Base-by-base conservation (phyloP, 345 rosid species). In the Moricandia moricandioides region DNA sequence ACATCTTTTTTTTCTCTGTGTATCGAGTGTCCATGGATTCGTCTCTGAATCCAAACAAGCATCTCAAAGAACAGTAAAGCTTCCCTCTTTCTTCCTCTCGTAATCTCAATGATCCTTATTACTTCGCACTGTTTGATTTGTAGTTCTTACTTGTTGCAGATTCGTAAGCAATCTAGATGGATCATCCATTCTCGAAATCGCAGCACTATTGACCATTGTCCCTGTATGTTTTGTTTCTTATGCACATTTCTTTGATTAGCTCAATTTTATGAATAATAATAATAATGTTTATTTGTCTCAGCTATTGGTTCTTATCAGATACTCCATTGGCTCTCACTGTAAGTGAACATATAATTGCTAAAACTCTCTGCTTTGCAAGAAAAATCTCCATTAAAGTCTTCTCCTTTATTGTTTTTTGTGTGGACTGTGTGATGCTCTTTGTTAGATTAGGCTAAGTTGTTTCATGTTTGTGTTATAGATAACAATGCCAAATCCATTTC, bases 161-260 rank as follows among this genome's bases (percentile, higher is more conserved):
- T 89, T 91, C 60, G 96, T 91, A 2, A 91, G 98, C 89, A 88
- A 91, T 80, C 82, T 93, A 66, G 80, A 54, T 5, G 98, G 97
- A 78, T 86, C 97, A 26, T 89, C 97, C 6, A 87, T 88, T 84
- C 80, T 81, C 4, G 89, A 89, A 82, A 84, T 87, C 70, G 82
- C 85, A 26, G 88, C 85, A 16, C 84, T 91, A 27, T 74, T 86
- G 56, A 83, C 91, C n/a, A 76, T 79, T 64, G 84, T 82, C 27
- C 89, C 96, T 17, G 98, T 91, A 77, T 55, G 83, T 56, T 59
- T 1, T 56, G 60, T 34, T 24, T 7, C 2, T 37, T 6, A 9
- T 0, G 56, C 34, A 26, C 62, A 31, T 43, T 59, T 54, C 65
- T 56, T 54, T 39, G 40, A 31, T 2, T 54, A n/a, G n/a, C 66